Conservation (phyloP, 306 rosid genomes). For the Erythrophleum fordii region DNA sequence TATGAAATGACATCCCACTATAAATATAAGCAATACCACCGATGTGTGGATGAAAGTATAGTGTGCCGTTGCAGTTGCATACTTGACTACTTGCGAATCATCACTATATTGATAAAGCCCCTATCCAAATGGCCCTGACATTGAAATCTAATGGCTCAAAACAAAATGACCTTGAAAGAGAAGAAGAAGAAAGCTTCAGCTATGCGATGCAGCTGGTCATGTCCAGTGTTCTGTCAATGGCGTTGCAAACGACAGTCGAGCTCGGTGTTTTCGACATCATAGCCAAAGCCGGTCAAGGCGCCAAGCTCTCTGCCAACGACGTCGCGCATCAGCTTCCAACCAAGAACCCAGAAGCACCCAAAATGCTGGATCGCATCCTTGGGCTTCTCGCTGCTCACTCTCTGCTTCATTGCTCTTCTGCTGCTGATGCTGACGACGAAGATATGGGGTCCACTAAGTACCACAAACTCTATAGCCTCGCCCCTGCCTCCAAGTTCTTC, state of each 20-base stretch:
- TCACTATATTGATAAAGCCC: too few relatives aligned
- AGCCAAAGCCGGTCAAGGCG: constrained; percentile 42
- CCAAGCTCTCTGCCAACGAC: constrained; percentile 39
- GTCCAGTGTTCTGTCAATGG: constrained; percentile 8
- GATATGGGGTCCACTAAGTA: not conserved
- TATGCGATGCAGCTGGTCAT: constrained; percentile 8
- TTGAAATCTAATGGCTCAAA: not conserved
- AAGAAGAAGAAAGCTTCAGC: constrained; percentile 1
- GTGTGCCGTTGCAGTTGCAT: too few relatives aligned
- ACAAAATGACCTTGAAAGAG: not conserved
- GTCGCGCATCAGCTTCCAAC: constrained; percentile 40
- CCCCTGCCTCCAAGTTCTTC: not conserved
- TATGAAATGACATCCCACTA: too few relatives aligned
- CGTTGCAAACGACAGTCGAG: not conserved
- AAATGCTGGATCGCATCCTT: constrained; percentile 53
- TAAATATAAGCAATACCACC: too few relatives aligned
- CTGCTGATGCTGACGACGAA: not conserved
- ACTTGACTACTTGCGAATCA: too few relatives aligned
- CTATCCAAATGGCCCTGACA: not conserved
- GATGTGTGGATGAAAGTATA: too few relatives aligned
- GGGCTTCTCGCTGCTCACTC: constrained; percentile 47
- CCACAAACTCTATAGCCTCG: not conserved
- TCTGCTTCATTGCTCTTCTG: constrained; percentile 40
- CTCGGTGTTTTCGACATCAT: constrained; percentile 55
- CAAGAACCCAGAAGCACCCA: constrained; percentile 38